Percentiles rank a stretch among this genome's conserved stretches.
Evolutionary conservation across 2,329 filamentous ascomycete species (phyloP).

Genomic region (Colletotrichum costaricense): DNA sequence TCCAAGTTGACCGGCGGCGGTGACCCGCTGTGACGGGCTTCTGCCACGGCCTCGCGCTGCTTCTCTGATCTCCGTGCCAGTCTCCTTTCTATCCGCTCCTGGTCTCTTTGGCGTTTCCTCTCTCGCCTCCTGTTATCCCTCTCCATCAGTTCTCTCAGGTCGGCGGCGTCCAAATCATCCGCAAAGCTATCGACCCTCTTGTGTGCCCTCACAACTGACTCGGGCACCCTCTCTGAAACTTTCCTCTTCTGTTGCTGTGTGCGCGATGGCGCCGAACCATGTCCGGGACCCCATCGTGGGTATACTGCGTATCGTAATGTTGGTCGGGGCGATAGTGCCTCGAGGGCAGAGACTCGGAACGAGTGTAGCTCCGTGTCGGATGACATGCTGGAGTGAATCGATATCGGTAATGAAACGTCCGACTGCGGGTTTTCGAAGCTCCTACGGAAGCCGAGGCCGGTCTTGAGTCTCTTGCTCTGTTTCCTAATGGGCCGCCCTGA

Average conservation of each 20-base stretch:
- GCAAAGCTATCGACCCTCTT: conserved; percentile 79
- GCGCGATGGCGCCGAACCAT: conserved; percentile 58
- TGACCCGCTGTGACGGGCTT: conserved; percentile 62
- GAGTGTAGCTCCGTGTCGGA: conserved; percentile 79
- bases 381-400: conserved; percentile 81
- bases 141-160: conserved; percentile 89
- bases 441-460: conserved; percentile 57
- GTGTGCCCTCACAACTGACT: conserved; percentile 70
- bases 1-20: conserved; percentile 68
- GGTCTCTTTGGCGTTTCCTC: conserved; percentile 75
- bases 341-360: conserved; percentile 83
- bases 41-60: conserved; percentile 68
- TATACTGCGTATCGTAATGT: conserved; percentile 80
- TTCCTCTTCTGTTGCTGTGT: conserved; percentile 64
- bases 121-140: conserved; percentile 85
- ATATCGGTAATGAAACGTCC: conserved; percentile 80
- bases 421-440: conserved; percentile 73
- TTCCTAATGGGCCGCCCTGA: conserved; percentile 69
- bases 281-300: conserved; percentile 65
- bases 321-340: conserved; percentile 86
- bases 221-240: conserved; percentile 61
- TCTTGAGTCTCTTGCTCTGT: conserved; percentile 75
- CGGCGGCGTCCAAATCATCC: conserved; percentile 86
- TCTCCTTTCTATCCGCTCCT: conserved; percentile 73
- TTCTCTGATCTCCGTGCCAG: conserved; percentile 76